Evolutionary conservation across 106 monocot genomes (phyloP).

Genomic region (Acanthochlamys bracteata): DNA sequence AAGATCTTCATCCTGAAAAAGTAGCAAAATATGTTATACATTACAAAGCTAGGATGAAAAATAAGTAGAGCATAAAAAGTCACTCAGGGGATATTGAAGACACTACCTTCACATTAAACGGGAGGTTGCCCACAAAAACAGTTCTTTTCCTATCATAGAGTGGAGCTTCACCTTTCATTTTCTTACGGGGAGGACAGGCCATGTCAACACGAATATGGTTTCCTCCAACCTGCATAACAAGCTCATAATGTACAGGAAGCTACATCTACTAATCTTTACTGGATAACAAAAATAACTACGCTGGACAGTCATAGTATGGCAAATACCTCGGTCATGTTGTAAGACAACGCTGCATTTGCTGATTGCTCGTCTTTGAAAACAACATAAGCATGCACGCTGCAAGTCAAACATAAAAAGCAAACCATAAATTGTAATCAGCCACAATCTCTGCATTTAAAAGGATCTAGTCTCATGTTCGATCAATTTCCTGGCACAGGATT

Average conservation of each 20-base stretch:
- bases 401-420: background rate
- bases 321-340: conserved; percentile 74
- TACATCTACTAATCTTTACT: too few relatives aligned
- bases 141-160: conserved; percentile 87
- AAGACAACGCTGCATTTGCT: conserved; percentile 50
- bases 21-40: background rate
- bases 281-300: too few relatives aligned
- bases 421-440: too few relatives aligned
- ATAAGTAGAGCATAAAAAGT: background rate
- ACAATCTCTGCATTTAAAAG: too few relatives aligned
- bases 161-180: conserved; percentile 63
- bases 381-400: conserved; percentile 88
- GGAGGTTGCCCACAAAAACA: conserved; percentile 92
- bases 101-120: conserved; percentile 90
- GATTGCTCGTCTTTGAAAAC: conserved; percentile 89
- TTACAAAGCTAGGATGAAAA: conserved; percentile 1
- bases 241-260: background rate
- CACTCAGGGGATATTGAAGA: background rate
- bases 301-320: background rate
- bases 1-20: conserved; percentile 84
- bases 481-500: too few relatives aligned
- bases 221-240: conserved; percentile 48
- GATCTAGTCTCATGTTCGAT: too few relatives aligned
- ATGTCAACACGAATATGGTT: conserved; percentile 94
- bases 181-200: conserved; percentile 94